Evolutionary conservation across 257 asterid species (phyloP).

Genomic region (Paulownia fortunei): DNA sequence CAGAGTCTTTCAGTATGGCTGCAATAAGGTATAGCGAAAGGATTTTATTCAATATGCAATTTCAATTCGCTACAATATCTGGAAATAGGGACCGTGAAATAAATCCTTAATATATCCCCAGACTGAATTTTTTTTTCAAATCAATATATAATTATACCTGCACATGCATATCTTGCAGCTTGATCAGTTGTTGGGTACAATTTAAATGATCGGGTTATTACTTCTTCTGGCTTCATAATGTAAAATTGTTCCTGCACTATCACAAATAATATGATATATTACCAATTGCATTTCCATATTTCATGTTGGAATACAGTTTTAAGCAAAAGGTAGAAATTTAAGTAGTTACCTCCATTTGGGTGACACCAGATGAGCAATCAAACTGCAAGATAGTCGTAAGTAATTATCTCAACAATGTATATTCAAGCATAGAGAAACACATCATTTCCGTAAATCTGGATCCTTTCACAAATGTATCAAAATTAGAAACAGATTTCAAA

Average conservation of each 20-base stretch:
- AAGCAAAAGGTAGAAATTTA: conserved; percentile 4
- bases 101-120: background rate
- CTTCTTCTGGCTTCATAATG: conserved; percentile 93
- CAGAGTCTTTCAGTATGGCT: conserved; percentile 95
- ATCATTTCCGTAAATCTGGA: background rate
- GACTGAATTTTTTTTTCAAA: background rate
- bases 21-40: conserved; percentile 44
- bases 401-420: background rate
- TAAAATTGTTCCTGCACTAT: conserved; percentile 79
- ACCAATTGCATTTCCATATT: background rate
- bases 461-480: background rate
- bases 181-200: conserved; percentile 89
- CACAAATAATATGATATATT: conserved; percentile 28
- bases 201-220: conserved; percentile 74
- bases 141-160: conserved; percentile 52
- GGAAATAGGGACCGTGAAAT: background rate
- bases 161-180: conserved; percentile 86
- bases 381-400: conserved; percentile 62
- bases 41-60: conserved; percentile 8
- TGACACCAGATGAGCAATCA: conserved; percentile 89
- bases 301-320: conserved; percentile 1
- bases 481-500: background rate
- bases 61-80: background rate
- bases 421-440: conserved; percentile 5
- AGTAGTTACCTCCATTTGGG: conserved; percentile 87